phyloP scores from a whole-genome alignment of 202 grass and related monocot genomes.

The Cymbopogon flexuosus region DNA sequence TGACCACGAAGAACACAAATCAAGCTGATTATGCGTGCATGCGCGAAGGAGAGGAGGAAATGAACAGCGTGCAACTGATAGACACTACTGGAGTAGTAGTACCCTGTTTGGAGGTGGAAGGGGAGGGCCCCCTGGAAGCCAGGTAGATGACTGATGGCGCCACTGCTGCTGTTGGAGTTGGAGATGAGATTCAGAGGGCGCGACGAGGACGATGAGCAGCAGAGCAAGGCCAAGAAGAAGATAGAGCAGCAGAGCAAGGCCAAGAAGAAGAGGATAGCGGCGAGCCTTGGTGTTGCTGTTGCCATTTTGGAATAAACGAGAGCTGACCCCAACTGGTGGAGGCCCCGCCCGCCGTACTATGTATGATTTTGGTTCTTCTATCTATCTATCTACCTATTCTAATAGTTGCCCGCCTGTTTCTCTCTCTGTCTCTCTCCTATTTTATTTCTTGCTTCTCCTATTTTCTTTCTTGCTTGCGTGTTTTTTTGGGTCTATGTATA shows the following conservation, averaged over 20 bases:
- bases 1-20: not conserved
- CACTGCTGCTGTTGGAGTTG: not conserved
- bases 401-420: too few species aligned
- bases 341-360: not conserved
- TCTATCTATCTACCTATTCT: too few species aligned
- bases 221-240: not conserved
- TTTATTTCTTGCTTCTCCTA: not conserved
- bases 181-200: not conserved
- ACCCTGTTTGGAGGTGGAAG: constrained; percentile 48
- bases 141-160: constrained; percentile 26
- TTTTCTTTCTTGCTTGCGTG: not conserved
- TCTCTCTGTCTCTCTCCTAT: not conserved
- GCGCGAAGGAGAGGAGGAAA: too few species aligned
- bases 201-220: not conserved
- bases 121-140: constrained; percentile 44
- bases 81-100: not conserved
- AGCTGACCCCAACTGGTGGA: not conserved
- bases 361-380: too few species aligned
- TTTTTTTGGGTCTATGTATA: not conserved
- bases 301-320: not conserved
- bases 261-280: not conserved
- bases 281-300: not conserved
- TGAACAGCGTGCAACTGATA: not conserved
- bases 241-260: not conserved
- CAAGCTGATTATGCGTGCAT: not conserved